phyloP scores from a whole-genome alignment of 2,329 filamentous ascomycete genomes.

The Chaetoscypha palmicola region DNA sequence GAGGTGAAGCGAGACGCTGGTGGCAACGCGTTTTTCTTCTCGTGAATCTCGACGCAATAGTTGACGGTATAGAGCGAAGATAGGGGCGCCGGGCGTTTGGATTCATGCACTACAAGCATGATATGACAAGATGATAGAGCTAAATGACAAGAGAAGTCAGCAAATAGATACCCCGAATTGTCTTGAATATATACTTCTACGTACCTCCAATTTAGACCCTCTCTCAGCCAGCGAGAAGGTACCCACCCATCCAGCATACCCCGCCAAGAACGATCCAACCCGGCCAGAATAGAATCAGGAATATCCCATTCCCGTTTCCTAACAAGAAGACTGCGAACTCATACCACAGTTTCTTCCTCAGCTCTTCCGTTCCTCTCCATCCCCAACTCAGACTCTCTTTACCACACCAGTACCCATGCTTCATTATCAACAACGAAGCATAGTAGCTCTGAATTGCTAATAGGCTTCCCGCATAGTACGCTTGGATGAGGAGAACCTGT shows the following conservation, averaged over 20 bases:
- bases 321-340: conserved; percentile 27
- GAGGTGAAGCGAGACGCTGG: conserved; percentile 75
- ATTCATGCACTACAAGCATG: no score
- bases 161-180: not conserved
- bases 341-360: conserved; percentile 24
- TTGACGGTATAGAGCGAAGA: no score
- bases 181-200: not conserved
- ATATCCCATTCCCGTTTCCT: conserved; percentile 23
- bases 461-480: not conserved
- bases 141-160: no score
- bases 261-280: conserved; percentile 27
- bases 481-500: conserved; percentile 15
- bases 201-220: no score
- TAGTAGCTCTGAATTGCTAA: not conserved
- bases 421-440: not conserved
- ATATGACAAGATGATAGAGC: no score
- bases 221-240: conserved; percentile 18
- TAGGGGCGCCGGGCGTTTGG: no score
- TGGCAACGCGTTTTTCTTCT: conserved; percentile 91
- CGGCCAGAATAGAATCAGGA: conserved; percentile 29
- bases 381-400: conserved; percentile 3
- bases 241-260: conserved; percentile 10
- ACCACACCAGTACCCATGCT: not conserved
- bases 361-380: conserved; percentile 18
- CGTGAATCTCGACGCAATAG: conserved; percentile 32